Evolutionary conservation across 2,329 filamentous ascomycete genomes (phyloP).

Genomic region (Passalora sequoiae): DNA sequence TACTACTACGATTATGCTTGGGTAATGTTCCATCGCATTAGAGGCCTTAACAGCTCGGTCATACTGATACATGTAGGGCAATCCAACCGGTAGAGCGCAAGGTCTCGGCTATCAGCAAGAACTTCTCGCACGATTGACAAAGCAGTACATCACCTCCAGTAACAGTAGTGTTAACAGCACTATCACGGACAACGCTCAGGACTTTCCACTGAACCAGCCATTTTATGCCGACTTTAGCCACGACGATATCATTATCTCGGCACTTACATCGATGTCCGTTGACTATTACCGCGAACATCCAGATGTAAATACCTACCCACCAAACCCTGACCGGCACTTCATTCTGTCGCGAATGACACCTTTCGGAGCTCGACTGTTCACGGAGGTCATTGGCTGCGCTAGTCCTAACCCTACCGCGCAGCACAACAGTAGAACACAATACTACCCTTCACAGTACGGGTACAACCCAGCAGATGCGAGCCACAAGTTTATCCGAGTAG

Average conservation of each 20-base stretch:
- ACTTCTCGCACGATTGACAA: slow-evolving; percentile 46
- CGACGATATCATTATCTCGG: slow-evolving; percentile 50
- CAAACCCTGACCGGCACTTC: slow-evolving; percentile 44
- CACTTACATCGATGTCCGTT: slow-evolving; percentile 49
- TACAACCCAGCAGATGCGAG: slow-evolving; percentile 39
- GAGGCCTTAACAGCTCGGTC: background rate
- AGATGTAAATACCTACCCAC: slow-evolving; percentile 40
- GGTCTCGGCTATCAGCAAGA: slow-evolving; percentile 52
- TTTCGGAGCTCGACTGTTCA: slow-evolving; percentile 52
- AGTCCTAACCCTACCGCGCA: slow-evolving; percentile 37
- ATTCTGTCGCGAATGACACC: slow-evolving; percentile 49
- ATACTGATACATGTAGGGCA: slow-evolving; percentile 39
- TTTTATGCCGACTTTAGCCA: slow-evolving; percentile 53
- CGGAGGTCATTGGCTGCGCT: slow-evolving; percentile 52
- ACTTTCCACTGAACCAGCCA: slow-evolving; percentile 46
- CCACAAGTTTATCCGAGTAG: slow-evolving; percentile 44
- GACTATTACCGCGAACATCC: slow-evolving; percentile 51
- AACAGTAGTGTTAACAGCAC: slow-evolving; percentile 51
- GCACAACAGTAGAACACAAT: slow-evolving; percentile 38
- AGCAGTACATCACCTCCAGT: slow-evolving; percentile 44
- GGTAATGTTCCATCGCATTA: background rate
- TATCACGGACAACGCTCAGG: slow-evolving; percentile 41
- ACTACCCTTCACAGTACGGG: slow-evolving; percentile 43
- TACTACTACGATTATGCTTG: slow-evolving; percentile 42
- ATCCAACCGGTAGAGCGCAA: slow-evolving; percentile 49